A percentile compares a stretch with the other conserved stretches of the same genome.
These are phyloP conservation scores for Yamadazyma kanchanaburiensis DNA, from an alignment of 1,139 yeast species.

Conservation along the genomic window DNA sequence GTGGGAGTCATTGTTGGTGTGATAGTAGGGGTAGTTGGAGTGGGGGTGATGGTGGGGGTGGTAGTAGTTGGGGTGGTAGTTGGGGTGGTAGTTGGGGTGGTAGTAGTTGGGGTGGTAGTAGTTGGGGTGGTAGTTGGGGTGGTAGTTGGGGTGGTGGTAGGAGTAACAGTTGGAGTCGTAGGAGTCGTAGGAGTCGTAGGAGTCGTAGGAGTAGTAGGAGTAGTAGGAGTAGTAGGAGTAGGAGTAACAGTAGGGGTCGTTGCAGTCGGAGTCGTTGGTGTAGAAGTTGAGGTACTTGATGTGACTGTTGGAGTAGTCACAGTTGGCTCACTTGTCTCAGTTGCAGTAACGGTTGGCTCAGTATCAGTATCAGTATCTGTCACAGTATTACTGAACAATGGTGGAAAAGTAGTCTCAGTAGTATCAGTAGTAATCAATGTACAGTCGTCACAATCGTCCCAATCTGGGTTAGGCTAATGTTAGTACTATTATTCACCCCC, in stretches of 20 bases:
- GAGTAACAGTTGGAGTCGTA: constrained; percentile 1
- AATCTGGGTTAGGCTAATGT: constrained; percentile 22
- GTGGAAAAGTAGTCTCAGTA: constrained; percentile 19
- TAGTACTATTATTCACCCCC: constrained; percentile 4
- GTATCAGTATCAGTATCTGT: constrained; percentile 2
- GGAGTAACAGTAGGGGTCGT: constrained; percentile 1
- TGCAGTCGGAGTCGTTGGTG: neutral
- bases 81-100: constrained; percentile 1
- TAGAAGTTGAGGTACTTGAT: neutral
- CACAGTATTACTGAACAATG: constrained; percentile 7
- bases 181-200: neutral
- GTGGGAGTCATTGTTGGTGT: constrained; percentile 7
- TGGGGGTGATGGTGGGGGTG: constrained; percentile 5
- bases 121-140: neutral
- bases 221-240: constrained; percentile 1
- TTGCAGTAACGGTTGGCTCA: neutral
- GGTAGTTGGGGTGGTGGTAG: constrained; percentile 1
- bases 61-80: constrained; percentile 1
- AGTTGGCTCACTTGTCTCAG: neutral
- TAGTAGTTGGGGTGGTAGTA: neutral
- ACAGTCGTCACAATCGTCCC: constrained; percentile 20
- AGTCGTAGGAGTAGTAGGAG: neutral
- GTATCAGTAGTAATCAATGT: constrained; percentile 23
- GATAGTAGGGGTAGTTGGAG: constrained; percentile 3
- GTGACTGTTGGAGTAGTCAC: neutral